Evolutionary conservation across 192 early-diverging fungal genomes (phyloP).

Genomic region (Linnemannia elongata): DNA sequence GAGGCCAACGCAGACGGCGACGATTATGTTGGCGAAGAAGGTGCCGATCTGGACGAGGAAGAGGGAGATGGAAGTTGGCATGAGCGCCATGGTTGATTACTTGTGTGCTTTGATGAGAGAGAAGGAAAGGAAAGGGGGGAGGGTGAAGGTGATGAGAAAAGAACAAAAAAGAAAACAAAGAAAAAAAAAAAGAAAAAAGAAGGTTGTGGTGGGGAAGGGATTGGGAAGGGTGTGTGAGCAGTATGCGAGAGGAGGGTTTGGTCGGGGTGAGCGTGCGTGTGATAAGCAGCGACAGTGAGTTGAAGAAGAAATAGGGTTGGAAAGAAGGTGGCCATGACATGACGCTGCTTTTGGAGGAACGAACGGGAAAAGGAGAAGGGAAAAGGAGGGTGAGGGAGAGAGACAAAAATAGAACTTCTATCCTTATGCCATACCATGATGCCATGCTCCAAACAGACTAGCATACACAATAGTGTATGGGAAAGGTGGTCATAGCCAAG

Average conservation of each 20-base stretch:
- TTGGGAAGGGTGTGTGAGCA: neutral
- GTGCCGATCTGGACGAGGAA: conserved; percentile 35
- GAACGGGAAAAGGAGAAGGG: neutral
- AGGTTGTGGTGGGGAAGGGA: neutral
- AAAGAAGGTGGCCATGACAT: neutral
- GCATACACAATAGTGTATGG: too few relatives aligned
- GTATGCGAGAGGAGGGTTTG: too few relatives aligned
- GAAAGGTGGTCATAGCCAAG: too few relatives aligned
- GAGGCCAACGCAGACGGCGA: conserved; percentile 29
- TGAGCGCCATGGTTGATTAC: conserved; percentile 19
- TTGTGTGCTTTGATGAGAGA: neutral
- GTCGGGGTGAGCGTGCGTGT: neutral
- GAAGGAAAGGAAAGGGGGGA: neutral
- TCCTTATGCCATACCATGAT: neutral
- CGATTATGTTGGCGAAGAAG: conserved; percentile 36
- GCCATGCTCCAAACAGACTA: too few relatives aligned
- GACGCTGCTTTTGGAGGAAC: neutral
- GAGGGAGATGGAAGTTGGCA: conserved; percentile 45
- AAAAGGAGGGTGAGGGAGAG: neutral
- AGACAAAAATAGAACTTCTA: conserved; percentile 1
- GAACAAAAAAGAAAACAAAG: neutral
- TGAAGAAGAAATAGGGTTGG: neutral
- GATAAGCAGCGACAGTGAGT: neutral
- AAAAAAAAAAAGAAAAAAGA: too few relatives aligned
- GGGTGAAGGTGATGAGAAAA: neutral